These are phyloP conservation scores for Oemleria cerasiformis DNA, from an alignment of 306 rosid species.

Conservation along the genomic window DNA sequence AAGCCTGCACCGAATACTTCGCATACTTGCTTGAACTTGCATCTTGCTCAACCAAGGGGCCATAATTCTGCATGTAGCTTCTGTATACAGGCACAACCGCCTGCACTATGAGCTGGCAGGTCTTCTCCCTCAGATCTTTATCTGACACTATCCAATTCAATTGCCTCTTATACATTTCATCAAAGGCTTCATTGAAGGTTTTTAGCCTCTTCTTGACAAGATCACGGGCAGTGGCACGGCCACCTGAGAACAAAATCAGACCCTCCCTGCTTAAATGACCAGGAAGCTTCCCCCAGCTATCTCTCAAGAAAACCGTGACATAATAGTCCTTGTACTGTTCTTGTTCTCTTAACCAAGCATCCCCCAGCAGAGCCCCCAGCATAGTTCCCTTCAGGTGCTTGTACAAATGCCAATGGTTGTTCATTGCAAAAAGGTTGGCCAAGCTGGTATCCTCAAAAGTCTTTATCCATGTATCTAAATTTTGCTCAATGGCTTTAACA, in stretches of 20 bases:
- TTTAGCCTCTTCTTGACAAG: constrained; percentile 93
- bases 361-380: constrained; percentile 73
- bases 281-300: constrained; percentile 98
- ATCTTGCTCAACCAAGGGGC: constrained; percentile 98
- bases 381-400: constrained; percentile 86
- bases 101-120: constrained; percentile 88
- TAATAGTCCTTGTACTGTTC: constrained; percentile 79
- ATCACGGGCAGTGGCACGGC: constrained; percentile 98
- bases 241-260: constrained; percentile 89
- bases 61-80: constrained; percentile 98
- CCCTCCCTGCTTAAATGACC: constrained; percentile 92
- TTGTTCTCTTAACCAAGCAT: constrained; percentile 63
- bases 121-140: constrained; percentile 82
- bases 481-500: constrained; percentile 68
- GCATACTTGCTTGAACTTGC: constrained; percentile 75
- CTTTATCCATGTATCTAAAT: constrained; percentile 82
- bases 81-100: constrained; percentile 94
- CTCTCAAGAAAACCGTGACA: constrained; percentile 59
- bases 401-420: constrained; percentile 82
- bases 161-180: constrained; percentile 76
- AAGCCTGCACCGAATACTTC: constrained; percentile 75
- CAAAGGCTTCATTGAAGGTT: constrained; percentile 81
- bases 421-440: constrained; percentile 81
- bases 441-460: constrained; percentile 58
- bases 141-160: constrained; percentile 71